Conservation (phyloP, 495 filamentous ascomycete genomes). For the Sordaria brevicollis region DNA sequence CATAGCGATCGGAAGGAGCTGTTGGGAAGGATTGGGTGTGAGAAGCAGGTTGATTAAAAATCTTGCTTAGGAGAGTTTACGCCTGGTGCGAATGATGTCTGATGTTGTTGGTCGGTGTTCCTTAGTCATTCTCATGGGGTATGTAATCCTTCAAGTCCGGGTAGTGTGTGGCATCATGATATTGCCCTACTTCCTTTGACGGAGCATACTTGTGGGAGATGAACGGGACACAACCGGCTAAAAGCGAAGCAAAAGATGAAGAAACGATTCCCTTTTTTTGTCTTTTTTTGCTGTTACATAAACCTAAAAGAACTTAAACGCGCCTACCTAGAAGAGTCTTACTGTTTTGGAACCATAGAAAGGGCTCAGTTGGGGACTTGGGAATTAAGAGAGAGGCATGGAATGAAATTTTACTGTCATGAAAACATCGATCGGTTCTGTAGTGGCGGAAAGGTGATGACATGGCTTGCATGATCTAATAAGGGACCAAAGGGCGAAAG, state of each 20-base stretch:
- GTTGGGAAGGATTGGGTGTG: slow-evolving; percentile 63
- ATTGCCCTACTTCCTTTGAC: background rate
- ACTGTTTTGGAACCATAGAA: background rate
- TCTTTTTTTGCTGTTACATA: background rate
- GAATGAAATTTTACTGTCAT: background rate
- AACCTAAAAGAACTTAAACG: background rate
- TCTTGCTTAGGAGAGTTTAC: too few relatives aligned
- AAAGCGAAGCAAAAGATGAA: background rate
- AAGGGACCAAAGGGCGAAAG: background rate
- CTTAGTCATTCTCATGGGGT: background rate
- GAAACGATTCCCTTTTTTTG: background rate
- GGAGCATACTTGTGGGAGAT: too few relatives aligned
- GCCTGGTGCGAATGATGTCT: too few relatives aligned
- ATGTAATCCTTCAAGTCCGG: background rate
- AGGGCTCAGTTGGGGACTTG: background rate
- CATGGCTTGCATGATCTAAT: background rate
- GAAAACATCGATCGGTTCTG: too few relatives aligned
- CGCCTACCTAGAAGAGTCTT: background rate
- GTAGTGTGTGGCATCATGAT: too few relatives aligned
- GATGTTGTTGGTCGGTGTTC: too few relatives aligned
- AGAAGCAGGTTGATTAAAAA: slow-evolving; percentile 49
- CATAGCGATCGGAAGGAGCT: slow-evolving; percentile 67
- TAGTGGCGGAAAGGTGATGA: background rate
- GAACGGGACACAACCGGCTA: too few relatives aligned
- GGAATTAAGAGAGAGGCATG: background rate